phyloP scores from a whole-genome alignment of 2,329 filamentous ascomycete genomes.

The Trichoderma brevicompactum region DNA sequence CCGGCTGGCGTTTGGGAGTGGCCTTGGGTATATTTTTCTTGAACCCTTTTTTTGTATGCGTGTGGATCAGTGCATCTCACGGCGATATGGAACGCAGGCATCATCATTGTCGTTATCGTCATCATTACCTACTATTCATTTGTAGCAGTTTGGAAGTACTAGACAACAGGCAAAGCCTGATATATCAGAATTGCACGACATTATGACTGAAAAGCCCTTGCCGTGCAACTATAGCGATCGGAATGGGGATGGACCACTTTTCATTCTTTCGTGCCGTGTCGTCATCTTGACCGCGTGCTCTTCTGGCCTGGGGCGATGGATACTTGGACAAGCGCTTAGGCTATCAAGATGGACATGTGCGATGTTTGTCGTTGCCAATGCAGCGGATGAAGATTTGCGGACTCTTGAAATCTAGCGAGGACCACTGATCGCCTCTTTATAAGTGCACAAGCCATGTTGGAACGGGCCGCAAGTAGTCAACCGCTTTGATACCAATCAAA shows the following conservation, averaged over 20 bases:
- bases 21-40: conserved; percentile 19
- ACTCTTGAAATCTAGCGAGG: not conserved
- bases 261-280: too few relatives aligned
- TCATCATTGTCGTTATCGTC: conserved; percentile 12
- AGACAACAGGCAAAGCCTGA: conserved; percentile 25
- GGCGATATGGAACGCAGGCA: conserved; percentile 8
- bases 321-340: not conserved
- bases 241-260: not conserved
- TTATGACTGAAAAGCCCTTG: conserved; percentile 17
- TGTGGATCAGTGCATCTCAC: conserved; percentile 14
- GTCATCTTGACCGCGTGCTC: not conserved
- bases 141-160: conserved; percentile 23
- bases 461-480: conserved; percentile 4
- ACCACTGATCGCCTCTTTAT: not conserved
- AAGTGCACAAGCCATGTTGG: not conserved
- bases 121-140: conserved; percentile 25
- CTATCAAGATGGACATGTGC: not conserved
- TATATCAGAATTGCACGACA: conserved; percentile 27
- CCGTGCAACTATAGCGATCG: not conserved
- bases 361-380: too few relatives aligned
- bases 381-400: too few relatives aligned
- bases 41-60: conserved; percentile 1
- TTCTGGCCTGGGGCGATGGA: not conserved
- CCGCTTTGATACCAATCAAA: not conserved
- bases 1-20: conserved; percentile 26